phyloP scores from a whole-genome alignment of 1,139 yeast species.

The Scheffersomyces cryptocercus region DNA sequence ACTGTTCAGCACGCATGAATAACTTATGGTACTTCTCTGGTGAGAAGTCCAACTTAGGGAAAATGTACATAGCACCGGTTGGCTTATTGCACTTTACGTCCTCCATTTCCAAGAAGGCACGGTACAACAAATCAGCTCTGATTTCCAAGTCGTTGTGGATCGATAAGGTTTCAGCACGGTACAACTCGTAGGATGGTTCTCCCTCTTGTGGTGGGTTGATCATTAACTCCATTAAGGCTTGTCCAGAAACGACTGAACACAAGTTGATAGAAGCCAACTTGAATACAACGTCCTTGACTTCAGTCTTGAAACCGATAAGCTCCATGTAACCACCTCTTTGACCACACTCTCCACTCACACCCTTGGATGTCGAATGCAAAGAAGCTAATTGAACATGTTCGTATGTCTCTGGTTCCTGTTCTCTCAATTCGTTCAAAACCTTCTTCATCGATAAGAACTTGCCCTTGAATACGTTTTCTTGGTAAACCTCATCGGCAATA shows the following conservation, averaged over 20 bases:
- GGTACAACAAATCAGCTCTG: constrained; percentile 65
- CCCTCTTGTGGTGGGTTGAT: constrained; percentile 84
- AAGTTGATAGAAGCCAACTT: constrained; percentile 87
- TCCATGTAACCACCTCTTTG: constrained; percentile 99
- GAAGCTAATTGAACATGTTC: constrained; percentile 86
- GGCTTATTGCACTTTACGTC: constrained; percentile 86
- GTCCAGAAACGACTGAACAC: constrained; percentile 95
- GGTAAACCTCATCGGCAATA: constrained; percentile 98
- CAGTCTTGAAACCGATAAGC: constrained; percentile 72
- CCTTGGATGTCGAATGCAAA: constrained; percentile 93
- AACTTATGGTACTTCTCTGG: constrained; percentile 50
- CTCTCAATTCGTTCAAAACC: constrained; percentile 63
- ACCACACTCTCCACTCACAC: constrained; percentile 97
- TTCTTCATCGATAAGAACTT: constrained; percentile 67
- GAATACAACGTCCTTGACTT: constrained; percentile 67
- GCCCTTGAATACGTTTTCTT: constrained; percentile 80
- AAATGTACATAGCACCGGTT: constrained; percentile 96
- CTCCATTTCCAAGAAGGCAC: constrained; percentile 73
- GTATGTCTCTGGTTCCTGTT: constrained; percentile 53
- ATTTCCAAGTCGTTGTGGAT: constrained; percentile 63
- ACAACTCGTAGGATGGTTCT: constrained; percentile 71
- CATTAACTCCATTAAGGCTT: constrained; percentile 89
- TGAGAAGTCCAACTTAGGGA: constrained; percentile 74
- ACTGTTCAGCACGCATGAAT: constrained; percentile 56
- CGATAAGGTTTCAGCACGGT: constrained; percentile 56